Base-by-base conservation (phyloP, 345 rosid genomes). In the Euclidium syriacum region DNA sequence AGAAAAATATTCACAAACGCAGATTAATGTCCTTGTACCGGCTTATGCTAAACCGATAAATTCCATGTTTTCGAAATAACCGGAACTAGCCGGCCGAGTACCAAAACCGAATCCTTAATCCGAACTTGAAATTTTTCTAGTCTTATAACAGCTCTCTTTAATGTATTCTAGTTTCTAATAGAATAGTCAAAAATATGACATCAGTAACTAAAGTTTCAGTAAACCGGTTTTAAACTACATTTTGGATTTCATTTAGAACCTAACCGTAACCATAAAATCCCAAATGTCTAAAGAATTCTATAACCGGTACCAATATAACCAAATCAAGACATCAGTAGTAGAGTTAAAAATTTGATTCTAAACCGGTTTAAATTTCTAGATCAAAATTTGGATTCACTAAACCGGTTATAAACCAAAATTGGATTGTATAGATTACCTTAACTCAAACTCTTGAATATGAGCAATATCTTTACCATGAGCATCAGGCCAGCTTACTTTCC, bases 401-500 rank as follows among this genome's bases (percentile, higher is more conserved):
- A n/a, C n/a, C n/a, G n/a, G n/a, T n/a, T n/a, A 0, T 5, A 29
- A 5, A 29, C 33, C 33, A 29, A 29, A 5, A 29, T 29, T 5
- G 33, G 29, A 15, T 7, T 4, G 6, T 23, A 3, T 1, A 26
- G 11, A 11, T 15, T 81, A 88, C 90, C 92, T 81, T 1, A 80
- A 81, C 59, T 85, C 82, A 47, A 88, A 88, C 69, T 85, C 96
- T 24, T 67, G 82, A 79, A 85, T 79, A 71, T 80, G 88, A 49
- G 88, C 87, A 71, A 85, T 85, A 73, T 88, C 96, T 62, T 73
- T 76, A 46, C 96, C 96, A 16, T 79, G 80, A 36, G 84, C 87
- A 77, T 88, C 92, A 23, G 86, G 80, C 96, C 96, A 88, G 52
- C 73, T 83, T 5, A 88, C 96, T 78, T 80, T 85, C 78, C 83